These are phyloP conservation scores for Apiospora hydei DNA, from an alignment of 2,329 filamentous ascomycete genomes.

Conservation along the genomic window DNA sequence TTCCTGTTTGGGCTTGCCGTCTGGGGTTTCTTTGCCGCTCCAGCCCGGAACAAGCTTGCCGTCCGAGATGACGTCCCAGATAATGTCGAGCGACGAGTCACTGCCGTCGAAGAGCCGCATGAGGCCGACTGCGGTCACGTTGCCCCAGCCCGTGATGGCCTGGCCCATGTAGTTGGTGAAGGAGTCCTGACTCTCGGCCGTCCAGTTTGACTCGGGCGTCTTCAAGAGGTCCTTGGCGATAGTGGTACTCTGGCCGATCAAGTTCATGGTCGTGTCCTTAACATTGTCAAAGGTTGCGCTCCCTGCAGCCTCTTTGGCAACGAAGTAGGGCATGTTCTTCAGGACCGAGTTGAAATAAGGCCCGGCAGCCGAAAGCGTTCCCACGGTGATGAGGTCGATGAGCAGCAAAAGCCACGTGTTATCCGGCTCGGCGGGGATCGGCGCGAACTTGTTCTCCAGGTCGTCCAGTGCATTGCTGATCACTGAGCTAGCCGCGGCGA, in stretches of 20 bases:
- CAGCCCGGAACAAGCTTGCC: slow-evolving; percentile 40
- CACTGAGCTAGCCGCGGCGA: slow-evolving; percentile 25
- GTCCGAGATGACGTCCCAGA: slow-evolving; percentile 37
- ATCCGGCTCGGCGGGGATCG: slow-evolving; percentile 34
- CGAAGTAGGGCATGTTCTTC: slow-evolving; percentile 33
- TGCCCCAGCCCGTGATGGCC: slow-evolving; percentile 38
- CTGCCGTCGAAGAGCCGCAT: slow-evolving; percentile 36
- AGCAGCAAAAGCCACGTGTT: slow-evolving; percentile 40
- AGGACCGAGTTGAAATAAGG: slow-evolving; percentile 40
- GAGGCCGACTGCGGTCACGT: slow-evolving; percentile 30
- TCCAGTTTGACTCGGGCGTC: slow-evolving; percentile 35
- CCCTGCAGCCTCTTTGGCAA: slow-evolving; percentile 13
- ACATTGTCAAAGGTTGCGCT: slow-evolving; percentile 30
- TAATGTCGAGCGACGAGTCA: slow-evolving; percentile 31
- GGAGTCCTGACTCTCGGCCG: slow-evolving; percentile 32
- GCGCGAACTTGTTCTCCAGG: slow-evolving; percentile 40
- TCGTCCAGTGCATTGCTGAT: slow-evolving; percentile 32
- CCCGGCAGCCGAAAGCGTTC: slow-evolving; percentile 33
- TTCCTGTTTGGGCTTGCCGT: neutral
- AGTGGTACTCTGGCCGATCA: slow-evolving; percentile 38
- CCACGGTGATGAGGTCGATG: slow-evolving; percentile 41
- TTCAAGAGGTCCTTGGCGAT: slow-evolving; percentile 38
- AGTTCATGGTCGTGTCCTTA: slow-evolving; percentile 38
- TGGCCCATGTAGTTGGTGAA: slow-evolving; percentile 41
- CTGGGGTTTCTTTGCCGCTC: slow-evolving; percentile 10